Conservation (phyloP, 345 rosid species). For the Eucalyptus erythrocorys region DNA sequence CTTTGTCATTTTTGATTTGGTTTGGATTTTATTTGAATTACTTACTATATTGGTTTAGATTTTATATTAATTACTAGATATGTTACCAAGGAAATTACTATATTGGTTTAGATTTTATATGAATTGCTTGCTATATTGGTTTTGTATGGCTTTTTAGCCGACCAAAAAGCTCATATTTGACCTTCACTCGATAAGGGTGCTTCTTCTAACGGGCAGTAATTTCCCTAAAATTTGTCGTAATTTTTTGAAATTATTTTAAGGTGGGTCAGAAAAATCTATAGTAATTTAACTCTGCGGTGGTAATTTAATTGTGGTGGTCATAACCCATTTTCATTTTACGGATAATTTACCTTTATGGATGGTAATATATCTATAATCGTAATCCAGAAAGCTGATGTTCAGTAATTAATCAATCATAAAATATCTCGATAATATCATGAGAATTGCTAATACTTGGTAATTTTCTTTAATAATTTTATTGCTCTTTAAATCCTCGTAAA, state of each 20-base stretch:
- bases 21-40: too few species aligned
- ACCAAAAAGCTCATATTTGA: too few species aligned
- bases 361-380: fast-evolving
- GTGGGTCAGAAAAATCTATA: not conserved
- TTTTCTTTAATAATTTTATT: not conserved
- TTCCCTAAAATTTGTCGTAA: not conserved
- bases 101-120: too few species aligned
- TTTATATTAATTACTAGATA: not conserved
- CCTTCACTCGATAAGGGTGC: not conserved
- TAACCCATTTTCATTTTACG: not conserved
- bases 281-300: not conserved
- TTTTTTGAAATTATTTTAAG: not conserved
- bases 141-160: too few species aligned
- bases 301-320: not conserved
- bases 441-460: not conserved
- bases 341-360: not conserved
- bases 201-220: not conserved
- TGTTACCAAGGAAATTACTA: not conserved
- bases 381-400: too few species aligned
- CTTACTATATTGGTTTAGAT: not conserved
- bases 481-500: not conserved
- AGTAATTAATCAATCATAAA: fast-evolving
- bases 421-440: not conserved
- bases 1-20: not conserved
- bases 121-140: too few species aligned